Base-by-base conservation (phyloP, 805 yeast genomes). In the Hanseniaspora thailandica region DNA sequence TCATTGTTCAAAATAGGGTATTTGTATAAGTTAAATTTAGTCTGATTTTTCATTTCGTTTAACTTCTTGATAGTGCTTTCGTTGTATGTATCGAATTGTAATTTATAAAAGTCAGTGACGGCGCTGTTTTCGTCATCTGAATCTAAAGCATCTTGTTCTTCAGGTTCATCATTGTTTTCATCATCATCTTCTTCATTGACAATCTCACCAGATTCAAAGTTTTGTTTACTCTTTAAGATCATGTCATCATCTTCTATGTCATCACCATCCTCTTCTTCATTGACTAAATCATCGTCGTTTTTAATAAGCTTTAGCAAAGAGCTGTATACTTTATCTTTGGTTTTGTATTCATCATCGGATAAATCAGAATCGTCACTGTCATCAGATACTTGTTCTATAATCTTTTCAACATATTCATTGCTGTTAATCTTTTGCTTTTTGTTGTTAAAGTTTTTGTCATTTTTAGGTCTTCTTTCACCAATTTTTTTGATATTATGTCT, bases 51-150 rank as follows among this genome's bases (percentile, higher is more conserved):
- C 60, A 54, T 55, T 40, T 57, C 51, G 20, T 67, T 70, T 20
- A 76, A 62, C 10, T 66, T 64, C 2, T 74, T 75, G 4, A 75
- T 65, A 20, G 57, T 58, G 2, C 55, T 35, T 36, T 68, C 70
- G 2, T 67, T 44, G 10, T 76, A 70, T 20, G 71, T 67, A 46
- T 81, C 82, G 66, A 84, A 89, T 64, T 89, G 97, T 12, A 68
- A 62, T 56, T 84, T 85, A 60, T 85, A 88, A 0, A 95, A 86
- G 67, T 90, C 96, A 7, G 66, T 63, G 10, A 69, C 73, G 45
- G 67, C 70, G 35, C 72, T 72, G 28, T 57, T 62, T 15, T 55
- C 63, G 7, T 64, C 68, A 8, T 62, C 66, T 6, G 58, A 59
- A 30, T 56, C 67, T 5, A 55, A 5, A 30, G 33, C 63, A 23